Conservation (phyloP, 805 yeast genomes). For the Yarrowia osloensis region DNA sequence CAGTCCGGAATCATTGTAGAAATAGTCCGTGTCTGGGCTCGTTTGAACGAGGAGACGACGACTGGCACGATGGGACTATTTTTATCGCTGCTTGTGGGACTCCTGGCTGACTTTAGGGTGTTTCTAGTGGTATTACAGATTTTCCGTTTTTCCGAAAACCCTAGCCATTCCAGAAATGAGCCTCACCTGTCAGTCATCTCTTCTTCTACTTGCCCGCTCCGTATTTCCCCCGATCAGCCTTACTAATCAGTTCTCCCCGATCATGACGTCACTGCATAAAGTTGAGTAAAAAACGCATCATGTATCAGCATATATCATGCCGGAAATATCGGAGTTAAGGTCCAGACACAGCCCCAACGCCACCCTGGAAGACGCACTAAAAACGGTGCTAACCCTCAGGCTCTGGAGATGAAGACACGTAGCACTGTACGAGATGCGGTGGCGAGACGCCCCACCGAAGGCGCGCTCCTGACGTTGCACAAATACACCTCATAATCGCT, state of each 20-base stretch:
- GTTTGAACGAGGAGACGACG: not conserved
- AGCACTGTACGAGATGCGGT: not conserved
- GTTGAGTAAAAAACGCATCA: not conserved
- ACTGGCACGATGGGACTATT: not conserved
- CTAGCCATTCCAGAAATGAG: too few species aligned
- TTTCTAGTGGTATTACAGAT: too few species aligned
- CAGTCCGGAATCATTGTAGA: too few species aligned
- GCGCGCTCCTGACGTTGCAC: not conserved
- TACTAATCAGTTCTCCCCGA: not conserved
- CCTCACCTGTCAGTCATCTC: too few species aligned
- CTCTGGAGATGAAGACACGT: not conserved
- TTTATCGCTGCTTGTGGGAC: too few species aligned
- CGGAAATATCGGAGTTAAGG: conserved; percentile 11
- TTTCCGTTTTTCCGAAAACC: too few species aligned
- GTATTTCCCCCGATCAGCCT: not conserved
- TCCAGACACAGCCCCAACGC: not conserved
- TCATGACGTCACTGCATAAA: not conserved
- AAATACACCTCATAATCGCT: not conserved
- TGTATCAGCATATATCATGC: not conserved
- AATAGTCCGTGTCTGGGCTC: not conserved
- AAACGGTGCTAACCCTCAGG: not conserved
- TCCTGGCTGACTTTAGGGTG: not conserved
- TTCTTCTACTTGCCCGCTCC: too few species aligned
- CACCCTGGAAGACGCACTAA: not conserved
- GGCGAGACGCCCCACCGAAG: too few species aligned